These are phyloP conservation scores for Penicillium roqueforti DNA, from an alignment of 495 filamentous ascomycete genomes.

Conservation along the genomic window DNA sequence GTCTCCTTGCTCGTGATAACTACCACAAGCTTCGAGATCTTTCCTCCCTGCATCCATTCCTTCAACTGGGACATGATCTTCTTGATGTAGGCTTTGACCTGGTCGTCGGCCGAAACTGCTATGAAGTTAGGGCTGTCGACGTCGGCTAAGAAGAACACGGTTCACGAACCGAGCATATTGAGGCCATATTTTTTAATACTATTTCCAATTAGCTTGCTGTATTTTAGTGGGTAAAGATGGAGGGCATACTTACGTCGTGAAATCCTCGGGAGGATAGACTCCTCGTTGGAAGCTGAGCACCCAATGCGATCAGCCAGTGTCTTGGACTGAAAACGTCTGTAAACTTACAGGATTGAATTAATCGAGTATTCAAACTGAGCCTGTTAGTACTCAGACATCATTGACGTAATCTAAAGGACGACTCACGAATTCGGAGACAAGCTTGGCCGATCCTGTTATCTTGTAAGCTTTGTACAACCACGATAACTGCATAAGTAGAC, in stretches of 20 bases:
- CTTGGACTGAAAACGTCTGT: not conserved
- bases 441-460: conserved; percentile 66
- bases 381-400: conserved; percentile 15
- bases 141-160: not conserved
- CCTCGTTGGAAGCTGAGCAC: conserved; percentile 77
- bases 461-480: conserved; percentile 20
- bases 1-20: conserved; percentile 96
- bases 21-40: conserved; percentile 93
- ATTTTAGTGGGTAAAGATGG: not conserved
- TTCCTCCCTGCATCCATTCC: conserved; percentile 92
- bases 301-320: conserved; percentile 11
- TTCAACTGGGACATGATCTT: conserved; percentile 96
- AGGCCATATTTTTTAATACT: conserved; percentile 98
- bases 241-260: conserved; percentile 65
- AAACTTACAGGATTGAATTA: conserved; percentile 76
- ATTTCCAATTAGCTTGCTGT: conserved; percentile 4
- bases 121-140: conserved; percentile 12
- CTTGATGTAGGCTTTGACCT: conserved; percentile 98
- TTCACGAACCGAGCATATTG: conserved; percentile 78
- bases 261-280: conserved; percentile 97
- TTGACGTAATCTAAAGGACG: not conserved
- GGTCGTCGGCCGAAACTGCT: conserved; percentile 84
- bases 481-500: not conserved
- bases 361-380: conserved; percentile 93
- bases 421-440: conserved; percentile 91